Percentiles rank a stretch among this genome's conserved stretches.
Conservation (phyloP, 2,329 filamentous ascomycete species). For the Aureobasidium subglaciale region DNA sequence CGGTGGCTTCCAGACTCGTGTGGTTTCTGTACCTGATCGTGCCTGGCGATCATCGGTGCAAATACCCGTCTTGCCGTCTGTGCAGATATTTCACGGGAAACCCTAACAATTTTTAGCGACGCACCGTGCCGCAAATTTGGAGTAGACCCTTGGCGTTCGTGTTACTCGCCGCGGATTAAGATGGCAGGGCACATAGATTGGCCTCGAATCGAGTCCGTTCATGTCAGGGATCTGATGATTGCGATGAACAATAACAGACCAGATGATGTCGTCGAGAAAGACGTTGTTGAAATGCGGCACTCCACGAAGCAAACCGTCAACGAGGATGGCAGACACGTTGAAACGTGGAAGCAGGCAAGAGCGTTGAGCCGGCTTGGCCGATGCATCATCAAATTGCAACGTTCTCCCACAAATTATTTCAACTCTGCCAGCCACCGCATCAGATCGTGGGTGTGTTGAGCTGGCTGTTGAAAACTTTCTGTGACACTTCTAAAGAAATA, state of each 20-base stretch:
- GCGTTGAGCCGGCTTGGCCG: slow-evolving; percentile 10
- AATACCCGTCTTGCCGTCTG: not conserved
- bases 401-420: not conserved
- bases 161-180: slow-evolving; percentile 1
- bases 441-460: not conserved
- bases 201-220: not conserved
- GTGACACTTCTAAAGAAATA: slow-evolving; percentile 2
- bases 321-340: slow-evolving; percentile 1
- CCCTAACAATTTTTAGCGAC: slow-evolving; percentile 10
- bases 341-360: not conserved
- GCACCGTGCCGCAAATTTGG: slow-evolving; percentile 9
- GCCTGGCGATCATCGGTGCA: slow-evolving; percentile 12
- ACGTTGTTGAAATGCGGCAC: not conserved
- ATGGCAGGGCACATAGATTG: not conserved
- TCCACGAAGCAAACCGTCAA: slow-evolving; percentile 1
- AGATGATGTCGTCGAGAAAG: not conserved
- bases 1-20: no score
- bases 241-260: not conserved
- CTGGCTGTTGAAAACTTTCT: slow-evolving; percentile 1
- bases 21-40: not conserved
- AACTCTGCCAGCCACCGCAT: not conserved
- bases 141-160: slow-evolving; percentile 11
- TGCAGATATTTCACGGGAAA: not conserved
- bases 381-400: not conserved
- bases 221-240: not conserved